Evolutionary conservation across 106 monocot species (phyloP), one percentile per base, ranked within the genome.

Genomic region (Platanthera guangdongensis): DNA sequence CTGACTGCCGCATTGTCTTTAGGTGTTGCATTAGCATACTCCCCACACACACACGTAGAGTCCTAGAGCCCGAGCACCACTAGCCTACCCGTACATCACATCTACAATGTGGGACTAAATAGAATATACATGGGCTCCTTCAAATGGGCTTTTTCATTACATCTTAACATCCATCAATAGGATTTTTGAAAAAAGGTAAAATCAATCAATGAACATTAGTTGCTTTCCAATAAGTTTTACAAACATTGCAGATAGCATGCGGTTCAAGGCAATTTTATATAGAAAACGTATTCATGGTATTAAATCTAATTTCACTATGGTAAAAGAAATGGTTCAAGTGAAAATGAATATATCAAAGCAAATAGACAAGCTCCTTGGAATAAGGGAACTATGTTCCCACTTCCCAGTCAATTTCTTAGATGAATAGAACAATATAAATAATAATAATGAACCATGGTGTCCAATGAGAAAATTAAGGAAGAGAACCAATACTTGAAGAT

Each of bases 401-500:
- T 68, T 63, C 21, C 62, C 12, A 39, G 45, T 68, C 68, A 39
- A 30, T 39, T 67, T 25, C 30, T 67, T 67, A 9, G 16, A 67
- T 67, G 68, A 68, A 46, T 45, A 68, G 4, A 45, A 68, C 68
- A 45, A 68, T 5, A 46, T 50, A 50, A 19, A 71, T 50, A 49
- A 48, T 50, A 49, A 48, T 46, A 70, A 48, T 1, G 4, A 70
- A 15, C 14, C 6, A 71, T 18, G 72, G 50, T 47, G 7, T 51
- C 21, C 28, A 74, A 39, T 53, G 51, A 39, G 15, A 53, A 54
- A 28, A 72, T 83, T 14, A 30, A 75, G 28, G 51, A 45, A 22
- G 45, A 72, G 45, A 47, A 80, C 47, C 72, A 45, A 12, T 86
- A 92, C 91, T 88, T 92, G 47, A 92, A 59, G 77, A 81, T 74